Evolutionary conservation across 1,139 yeast species (phyloP), one percentile per base, ranked within the genome.

Genomic region (Suhomyces bolitotheri): DNA sequence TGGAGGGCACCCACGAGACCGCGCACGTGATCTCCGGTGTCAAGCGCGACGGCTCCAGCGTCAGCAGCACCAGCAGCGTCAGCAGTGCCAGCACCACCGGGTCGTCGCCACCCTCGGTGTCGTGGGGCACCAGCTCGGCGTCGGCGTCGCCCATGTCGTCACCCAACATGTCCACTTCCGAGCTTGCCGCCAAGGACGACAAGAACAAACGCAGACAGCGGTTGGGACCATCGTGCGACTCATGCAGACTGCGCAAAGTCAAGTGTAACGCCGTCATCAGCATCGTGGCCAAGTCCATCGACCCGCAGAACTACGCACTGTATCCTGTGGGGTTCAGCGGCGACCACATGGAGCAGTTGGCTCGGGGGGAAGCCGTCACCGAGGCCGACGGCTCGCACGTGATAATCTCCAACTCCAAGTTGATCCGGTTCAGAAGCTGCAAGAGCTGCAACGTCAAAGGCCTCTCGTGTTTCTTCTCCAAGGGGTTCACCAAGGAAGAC

Each of bases 151-250:
- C 44, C 12, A 33, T 40, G 43, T 39, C 34, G 32, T 36, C 42
- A 22, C 42, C 42, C 17, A 32, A 28, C 25, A 25, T 41, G 33
- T 13, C 36, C 9, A 29, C 12, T 21, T 14, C 20, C 25, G 25
- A 15, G 17, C 31, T 22, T n/a, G 16, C 27, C 22, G 27, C 19
- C 16, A 32, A 32, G 22, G 39, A 36, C 12, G 38, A 31, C 22
- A 31, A 31, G 27, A 31, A 14, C 27, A 71, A 62, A 43, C 71
- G 72, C 57, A 58, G 84, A 46, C 90, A 83, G 57, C 63, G 92
- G 42, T 66, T 77, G 15, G 90, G 92, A 0, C 90, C 90, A 7
- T 78, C 85, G 31, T 83, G 92, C 58, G 90, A 83, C 54, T 64
- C 76, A 27, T 83, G 92, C 55, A 66, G 89, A 34, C 55, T 74